Evolutionary conservation across 129 eudicot species (phyloP).

Genomic region (Gnaphalium uliginosum): DNA sequence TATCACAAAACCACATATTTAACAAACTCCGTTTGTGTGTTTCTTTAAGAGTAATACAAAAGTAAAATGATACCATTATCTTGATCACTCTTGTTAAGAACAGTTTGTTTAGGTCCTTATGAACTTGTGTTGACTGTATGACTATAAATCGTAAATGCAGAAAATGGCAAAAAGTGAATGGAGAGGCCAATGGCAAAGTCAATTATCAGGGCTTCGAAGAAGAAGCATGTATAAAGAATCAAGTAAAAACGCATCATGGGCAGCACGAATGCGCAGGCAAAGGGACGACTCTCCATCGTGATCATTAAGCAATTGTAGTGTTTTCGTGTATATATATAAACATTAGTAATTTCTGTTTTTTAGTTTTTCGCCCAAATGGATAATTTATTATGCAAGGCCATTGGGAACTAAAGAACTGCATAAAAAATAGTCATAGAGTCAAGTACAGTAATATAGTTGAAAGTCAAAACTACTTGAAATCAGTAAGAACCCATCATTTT

Average conservation of each 20-base stretch:
- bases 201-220: conserved; percentile 67
- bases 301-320: neutral
- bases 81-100: neutral
- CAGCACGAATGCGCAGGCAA: conserved; percentile 71
- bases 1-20: neutral
- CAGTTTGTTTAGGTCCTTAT: neutral
- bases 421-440: neutral
- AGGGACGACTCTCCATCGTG: conserved; percentile 45
- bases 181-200: conserved; percentile 77
- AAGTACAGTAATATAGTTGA: neutral
- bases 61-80: neutral
- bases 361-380: neutral
- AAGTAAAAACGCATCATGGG: conserved; percentile 70
- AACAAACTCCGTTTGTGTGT: neutral
- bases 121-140: neutral
- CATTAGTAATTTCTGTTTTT: conserved; percentile 12
- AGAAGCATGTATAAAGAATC: conserved; percentile 70
- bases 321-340: conserved; percentile 28
- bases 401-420: neutral
- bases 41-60: neutral
- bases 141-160: conserved; percentile 28
- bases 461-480: neutral
- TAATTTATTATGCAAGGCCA: neutral
- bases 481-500: neutral
- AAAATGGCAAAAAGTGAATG: conserved; percentile 66